These are phyloP conservation scores for Lichtheimia hyalospora DNA, from an alignment of 371 early-diverging fungal species.

Conservation along the genomic window DNA sequence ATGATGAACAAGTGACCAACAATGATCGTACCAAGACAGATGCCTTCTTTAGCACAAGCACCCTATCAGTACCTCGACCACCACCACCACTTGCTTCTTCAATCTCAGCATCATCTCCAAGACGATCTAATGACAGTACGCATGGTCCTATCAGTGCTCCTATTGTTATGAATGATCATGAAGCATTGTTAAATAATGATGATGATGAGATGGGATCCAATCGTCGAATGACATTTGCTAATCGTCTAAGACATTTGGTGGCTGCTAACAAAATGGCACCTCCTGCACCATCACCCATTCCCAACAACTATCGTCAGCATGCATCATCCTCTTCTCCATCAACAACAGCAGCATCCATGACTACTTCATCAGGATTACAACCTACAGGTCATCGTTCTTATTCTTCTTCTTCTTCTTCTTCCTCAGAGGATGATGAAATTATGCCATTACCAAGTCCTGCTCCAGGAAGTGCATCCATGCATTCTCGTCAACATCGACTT, in stretches of 20 bases:
- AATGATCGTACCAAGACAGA: slow-evolving; percentile 26
- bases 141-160: too few species aligned
- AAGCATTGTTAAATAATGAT: background rate
- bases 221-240: slow-evolving; percentile 18
- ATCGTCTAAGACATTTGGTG: slow-evolving; percentile 30
- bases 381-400: background rate
- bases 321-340: slow-evolving; percentile 9
- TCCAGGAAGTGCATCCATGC: background rate
- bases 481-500: slow-evolving; percentile 9
- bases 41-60: slow-evolving; percentile 33
- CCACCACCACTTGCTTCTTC: slow-evolving; percentile 28
- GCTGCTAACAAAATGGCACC: slow-evolving; percentile 27
- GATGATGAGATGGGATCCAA: background rate
- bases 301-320: slow-evolving; percentile 23
- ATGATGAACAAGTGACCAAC: background rate
- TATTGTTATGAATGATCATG: too few species aligned
- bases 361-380: too few species aligned
- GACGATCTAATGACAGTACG: background rate
- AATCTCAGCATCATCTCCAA: background rate
- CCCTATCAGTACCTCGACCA: slow-evolving; percentile 34
- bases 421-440: background rate
- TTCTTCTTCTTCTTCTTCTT: background rate
- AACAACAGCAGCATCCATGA: too few species aligned
- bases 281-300: slow-evolving; percentile 34
- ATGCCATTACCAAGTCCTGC: background rate